Base-by-base conservation (phyloP, 805 yeast genomes). In the Sporopachydermia lactativora region DNA sequence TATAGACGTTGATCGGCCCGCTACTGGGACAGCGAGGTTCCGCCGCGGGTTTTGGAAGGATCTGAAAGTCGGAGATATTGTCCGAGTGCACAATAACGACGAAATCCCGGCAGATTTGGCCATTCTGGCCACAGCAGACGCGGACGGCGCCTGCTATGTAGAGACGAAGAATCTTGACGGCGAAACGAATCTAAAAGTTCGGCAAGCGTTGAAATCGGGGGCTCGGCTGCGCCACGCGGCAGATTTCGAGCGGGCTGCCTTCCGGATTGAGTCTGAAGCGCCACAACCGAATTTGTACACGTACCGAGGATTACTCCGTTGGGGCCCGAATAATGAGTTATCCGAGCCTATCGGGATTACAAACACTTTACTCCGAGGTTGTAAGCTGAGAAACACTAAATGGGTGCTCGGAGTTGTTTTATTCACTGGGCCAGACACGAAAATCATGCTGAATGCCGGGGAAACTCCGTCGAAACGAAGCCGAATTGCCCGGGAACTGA, bases 81-180 rank as follows among this genome's bases (percentile, higher is more conserved):
- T 81, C 17, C 65, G 88, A 50, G 66, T 81, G 17, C 72, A 77
- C 46, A 73, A 75, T 47, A 76, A 81, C 52, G 92, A 81, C 52
- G 89, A 81, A 60, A 68, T 80, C 4, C 94, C 94, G 1, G 86
- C 89, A 1, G 94, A 81, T 58, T 55, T 76, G 11, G 64, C 80
- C 38, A 56, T 81, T 24, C 52, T 81, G 4, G 65, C 85, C 3
- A 68, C 86, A 2, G 73, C 83, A 19, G 85, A 79, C 52, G 39
- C 14, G 16, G 39, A 36, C 42, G 75, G 75, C 34, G 66, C 66
- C 37, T 73, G 81, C 51, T 81, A 75, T 49, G 74, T 81, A 19
- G 94, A 81, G 57, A 82, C 94, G 0, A 81, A 81, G 52, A 81
- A 81, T 57, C 65, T 82, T 48, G 94, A 82, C 59, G 94, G 94